Base-by-base conservation (phyloP, 2,329 filamentous ascomycete genomes). In the Lachnellula hyalina region DNA sequence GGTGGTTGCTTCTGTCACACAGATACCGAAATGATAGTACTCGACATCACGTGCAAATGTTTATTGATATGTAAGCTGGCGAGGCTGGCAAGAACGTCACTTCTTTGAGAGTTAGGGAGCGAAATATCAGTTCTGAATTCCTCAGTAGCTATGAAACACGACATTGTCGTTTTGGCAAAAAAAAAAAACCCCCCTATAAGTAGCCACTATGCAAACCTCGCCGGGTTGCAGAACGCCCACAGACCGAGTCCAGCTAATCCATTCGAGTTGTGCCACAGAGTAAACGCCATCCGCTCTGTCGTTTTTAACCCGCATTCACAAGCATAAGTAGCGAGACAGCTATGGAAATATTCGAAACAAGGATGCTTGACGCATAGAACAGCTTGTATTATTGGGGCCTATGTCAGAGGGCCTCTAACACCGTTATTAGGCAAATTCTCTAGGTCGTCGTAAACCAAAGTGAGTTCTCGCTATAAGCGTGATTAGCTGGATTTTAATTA, bases 371-470 rank as follows among this genome's bases (percentile, higher is more conserved):
- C 41, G 19, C 36, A 44, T 19, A 19, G 11, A 44, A 19, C 21
- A 17, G 44, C 12, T 15, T 46, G 21, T 25, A 28, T 25, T 46
- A 17, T 15, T 21, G 21, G 8, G 14, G 14, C 15, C 46, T 63
- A 63, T 35, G 45, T 49, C 25, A 62, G 36, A 46, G 59, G 53
- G 56, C 59, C 52, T 9, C 60, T 58, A 46, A 56, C 50, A 25
- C 62, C 54, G n/a, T 50, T 40, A 48, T 54, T 62, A 12, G 64
- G 62, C 32, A 66, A 44, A 14, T 78, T 79, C 68, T 85, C 82
- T 56, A 86, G 70, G 56, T 86, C 83, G 44, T 77, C 77, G 56
- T 86, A 86, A 61, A 82, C 76, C 46, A 86, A 70, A 7, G 79
- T 80, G 55, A 86, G 75, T 63, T 85, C 82, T 52, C 81, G 74